Evolutionary conservation across 1,139 yeast species (phyloP), one percentile per base, ranked within the genome.

Genomic region (Geotrichum cucujoidarum): DNA sequence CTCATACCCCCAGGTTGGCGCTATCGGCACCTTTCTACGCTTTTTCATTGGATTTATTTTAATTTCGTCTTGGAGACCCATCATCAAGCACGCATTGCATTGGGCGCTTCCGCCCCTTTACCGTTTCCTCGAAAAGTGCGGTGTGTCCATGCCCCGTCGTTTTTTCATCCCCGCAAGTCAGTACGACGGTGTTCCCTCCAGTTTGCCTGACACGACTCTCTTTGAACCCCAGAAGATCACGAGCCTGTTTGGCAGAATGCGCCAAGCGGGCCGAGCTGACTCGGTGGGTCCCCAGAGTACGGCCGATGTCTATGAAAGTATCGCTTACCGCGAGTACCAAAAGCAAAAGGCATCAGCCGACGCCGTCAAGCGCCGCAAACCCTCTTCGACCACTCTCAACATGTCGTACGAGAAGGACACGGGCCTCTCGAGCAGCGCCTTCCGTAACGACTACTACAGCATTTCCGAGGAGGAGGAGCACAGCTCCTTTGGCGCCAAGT

Each of bases 1-100:
- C 25, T 36, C 36, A 20, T 25, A 24, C 32, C 11, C 32, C 10
- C 25, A 21, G 16, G 34, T 40, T 34, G 49, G 53, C 7, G 33
- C 17, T 29, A 33, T 36, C 38, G 38, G 47, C 25, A 41, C 34
- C 17, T 4, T 47, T 13, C 29, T 72, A 10, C 66, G 95, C 43
- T 69, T 82, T 3, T 35, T 74, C 0, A 41, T 83, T 18, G 95
- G 95, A 2, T 74, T 84, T 1, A 52, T 61, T 0, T 52, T 75
- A n/a, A 83, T 88, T 33, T 78, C 78, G 0, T 54, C 72, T 1
- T 88, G 95, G 95, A 81, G 87, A 54, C 65, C 76, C 1, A 47
- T 77, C 3, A 75, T 87, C 53, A 88, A 87, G 63, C 83, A 83
- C 16, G 57, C 79, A 1, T 67, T 86, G 1, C 74, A 77, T 57